Evolutionary conservation across 306 rosid species (phyloP).

Genomic region (Styphnolobium japonicum): DNA sequence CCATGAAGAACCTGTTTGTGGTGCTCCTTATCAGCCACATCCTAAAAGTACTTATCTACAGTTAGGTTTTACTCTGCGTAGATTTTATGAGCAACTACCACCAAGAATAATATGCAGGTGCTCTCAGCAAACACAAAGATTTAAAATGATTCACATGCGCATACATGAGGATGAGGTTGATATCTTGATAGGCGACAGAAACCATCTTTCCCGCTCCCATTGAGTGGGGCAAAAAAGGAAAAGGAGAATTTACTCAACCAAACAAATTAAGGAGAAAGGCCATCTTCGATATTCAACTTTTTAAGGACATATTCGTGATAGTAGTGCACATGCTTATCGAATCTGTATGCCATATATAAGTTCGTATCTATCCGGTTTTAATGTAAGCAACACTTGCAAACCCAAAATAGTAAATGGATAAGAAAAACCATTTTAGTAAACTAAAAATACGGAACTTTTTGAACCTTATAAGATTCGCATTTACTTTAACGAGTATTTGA

Average conservation of each 20-base stretch:
- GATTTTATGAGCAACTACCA: background rate
- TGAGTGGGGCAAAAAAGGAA: background rate
- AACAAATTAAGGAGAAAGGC: background rate
- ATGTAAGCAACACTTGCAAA: background rate
- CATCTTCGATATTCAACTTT: background rate
- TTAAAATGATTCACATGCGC: slow-evolving; percentile 4
- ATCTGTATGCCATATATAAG: background rate
- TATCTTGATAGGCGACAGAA: background rate
- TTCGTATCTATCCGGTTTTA: background rate
- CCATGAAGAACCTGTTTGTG: background rate
- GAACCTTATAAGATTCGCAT: background rate
- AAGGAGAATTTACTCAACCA: background rate
- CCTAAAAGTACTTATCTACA: background rate
- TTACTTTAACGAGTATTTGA: background rate
- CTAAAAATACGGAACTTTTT: background rate
- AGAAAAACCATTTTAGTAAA: background rate
- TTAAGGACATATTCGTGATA: background rate
- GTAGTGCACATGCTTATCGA: background rate
- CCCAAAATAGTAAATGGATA: background rate
- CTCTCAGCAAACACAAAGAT: background rate
- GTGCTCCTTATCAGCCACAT: slow-evolving; percentile 8
- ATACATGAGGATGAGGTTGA: background rate
- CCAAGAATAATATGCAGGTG: background rate
- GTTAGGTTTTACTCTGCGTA: background rate
- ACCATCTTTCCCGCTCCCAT: slow-evolving; percentile 2